Evolutionary conservation across 2,329 filamentous ascomycete genomes (phyloP).

Genomic region (Arthroderma sp.): DNA sequence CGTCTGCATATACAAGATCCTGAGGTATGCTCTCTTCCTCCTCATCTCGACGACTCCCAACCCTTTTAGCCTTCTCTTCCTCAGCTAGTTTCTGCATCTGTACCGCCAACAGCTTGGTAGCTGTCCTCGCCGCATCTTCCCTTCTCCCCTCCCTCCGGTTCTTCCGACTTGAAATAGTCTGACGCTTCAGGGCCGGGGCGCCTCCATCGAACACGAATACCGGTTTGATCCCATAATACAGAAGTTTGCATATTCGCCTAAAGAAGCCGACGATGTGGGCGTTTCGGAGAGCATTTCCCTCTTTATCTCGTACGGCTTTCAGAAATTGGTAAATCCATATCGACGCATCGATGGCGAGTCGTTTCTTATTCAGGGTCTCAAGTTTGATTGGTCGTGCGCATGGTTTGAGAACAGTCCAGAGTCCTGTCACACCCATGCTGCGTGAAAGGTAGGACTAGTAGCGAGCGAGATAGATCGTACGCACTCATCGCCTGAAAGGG

Average conservation of each 20-base stretch:
- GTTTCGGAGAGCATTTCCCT: constrained; percentile 91
- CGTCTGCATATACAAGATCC: constrained; percentile 78
- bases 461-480: too few relatives aligned
- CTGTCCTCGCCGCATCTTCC: constrained; percentile 85
- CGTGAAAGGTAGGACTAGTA: background rate
- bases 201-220: constrained; percentile 98
- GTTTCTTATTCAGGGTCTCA: constrained; percentile 89
- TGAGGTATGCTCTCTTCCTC: constrained; percentile 57
- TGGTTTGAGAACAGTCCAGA: constrained; percentile 92
- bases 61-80: constrained; percentile 58
- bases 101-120: constrained; percentile 78
- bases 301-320: constrained; percentile 96
- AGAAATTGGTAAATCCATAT: constrained; percentile 99
- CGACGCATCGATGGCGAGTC: constrained; percentile 90
- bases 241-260: constrained; percentile 88
- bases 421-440: constrained; percentile 87
- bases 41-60: constrained; percentile 22
- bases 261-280: constrained; percentile 97
- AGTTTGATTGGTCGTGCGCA: constrained; percentile 93
- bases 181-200: constrained; percentile 76
- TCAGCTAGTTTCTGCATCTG: constrained; percentile 88
- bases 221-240: constrained; percentile 91
- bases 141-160: constrained; percentile 70
- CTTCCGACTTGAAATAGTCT: constrained; percentile 72
- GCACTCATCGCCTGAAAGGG: too few relatives aligned